Percentiles rank a stretch among this genome's conserved stretches.
Evolutionary conservation across 805 yeast species (phyloP).

Genomic region (Zygosaccharomyces rouxii): DNA sequence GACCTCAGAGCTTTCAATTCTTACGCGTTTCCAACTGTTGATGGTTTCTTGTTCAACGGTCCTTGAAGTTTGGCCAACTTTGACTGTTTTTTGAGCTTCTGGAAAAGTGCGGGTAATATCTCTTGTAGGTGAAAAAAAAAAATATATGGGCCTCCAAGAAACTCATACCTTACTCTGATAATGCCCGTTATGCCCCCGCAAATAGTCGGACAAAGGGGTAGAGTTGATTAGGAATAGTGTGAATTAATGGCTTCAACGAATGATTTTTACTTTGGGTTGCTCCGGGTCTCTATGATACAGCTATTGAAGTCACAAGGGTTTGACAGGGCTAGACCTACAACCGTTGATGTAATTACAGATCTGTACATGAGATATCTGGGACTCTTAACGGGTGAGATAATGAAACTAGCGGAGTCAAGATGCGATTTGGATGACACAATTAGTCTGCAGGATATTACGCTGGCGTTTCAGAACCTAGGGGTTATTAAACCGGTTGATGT

Average conservation of each 20-base stretch:
- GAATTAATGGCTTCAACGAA: constrained; percentile 25
- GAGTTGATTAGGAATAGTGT: neutral
- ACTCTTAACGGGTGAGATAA: constrained; percentile 48
- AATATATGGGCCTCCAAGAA: neutral
- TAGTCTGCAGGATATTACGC: constrained; percentile 57
- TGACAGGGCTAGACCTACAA: constrained; percentile 67
- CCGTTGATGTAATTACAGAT: constrained; percentile 75
- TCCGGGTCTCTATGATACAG: constrained; percentile 50
- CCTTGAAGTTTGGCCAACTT: constrained; percentile 1
- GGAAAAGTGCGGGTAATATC: constrained; percentile 3
- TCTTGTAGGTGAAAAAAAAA: neutral
- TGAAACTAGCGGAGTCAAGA: constrained; percentile 46
- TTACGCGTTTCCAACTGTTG: neutral
- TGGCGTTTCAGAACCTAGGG: constrained; percentile 62
- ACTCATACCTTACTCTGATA: too few relatives aligned
- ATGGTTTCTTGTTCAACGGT: neutral
- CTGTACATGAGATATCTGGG: constrained; percentile 60
- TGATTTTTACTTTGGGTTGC: constrained; percentile 45
- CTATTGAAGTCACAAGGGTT: constrained; percentile 75
- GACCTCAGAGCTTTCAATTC: neutral
- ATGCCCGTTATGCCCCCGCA: neutral
- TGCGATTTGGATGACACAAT: constrained; percentile 45
- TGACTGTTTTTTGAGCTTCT: constrained; percentile 1
- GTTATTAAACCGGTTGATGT: constrained; percentile 54
- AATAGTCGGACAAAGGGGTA: neutral